A percentile compares a stretch with the other conserved stretches of the same genome.
phyloP scores from a whole-genome alignment of 805 yeast species.

The Saturnispora quitensis region DNA sequence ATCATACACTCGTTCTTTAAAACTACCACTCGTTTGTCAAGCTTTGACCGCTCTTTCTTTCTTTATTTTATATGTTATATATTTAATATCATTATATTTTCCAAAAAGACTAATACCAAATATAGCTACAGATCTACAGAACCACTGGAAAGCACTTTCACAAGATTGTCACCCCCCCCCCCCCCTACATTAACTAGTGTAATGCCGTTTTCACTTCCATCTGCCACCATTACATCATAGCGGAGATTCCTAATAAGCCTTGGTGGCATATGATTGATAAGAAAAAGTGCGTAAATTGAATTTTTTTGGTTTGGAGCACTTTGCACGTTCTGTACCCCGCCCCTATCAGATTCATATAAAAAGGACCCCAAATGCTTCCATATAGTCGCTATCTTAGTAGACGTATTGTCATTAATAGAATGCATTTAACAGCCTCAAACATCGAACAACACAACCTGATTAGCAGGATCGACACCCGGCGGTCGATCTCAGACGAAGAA shows the following conservation, averaged over 20 bases:
- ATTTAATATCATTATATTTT: too few species aligned
- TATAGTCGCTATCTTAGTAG: neutral
- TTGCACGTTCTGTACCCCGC: neutral
- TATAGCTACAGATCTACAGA: neutral
- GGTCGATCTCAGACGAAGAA: neutral
- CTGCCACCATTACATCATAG: neutral
- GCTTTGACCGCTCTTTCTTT: neutral
- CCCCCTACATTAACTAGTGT: neutral
- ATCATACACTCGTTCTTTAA: neutral
- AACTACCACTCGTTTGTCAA: neutral
- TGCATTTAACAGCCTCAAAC: neutral
- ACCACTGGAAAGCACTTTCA: neutral
- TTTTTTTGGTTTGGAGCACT: neutral
- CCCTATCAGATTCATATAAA: neutral
- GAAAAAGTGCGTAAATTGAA: neutral
- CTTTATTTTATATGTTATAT: neutral
- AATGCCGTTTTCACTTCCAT: neutral
- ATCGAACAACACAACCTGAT: neutral
- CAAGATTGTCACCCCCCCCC: neutral
- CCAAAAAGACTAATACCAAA: neutral
- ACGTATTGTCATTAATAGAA: neutral
- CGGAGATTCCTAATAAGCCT: neutral
- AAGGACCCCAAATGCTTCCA: neutral
- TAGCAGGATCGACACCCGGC: neutral
- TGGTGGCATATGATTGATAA: neutral